Evolutionary conservation across 306 rosid species (phyloP), one percentile per base, ranked within the genome.

Genomic region (Echinosophora koreensis): DNA sequence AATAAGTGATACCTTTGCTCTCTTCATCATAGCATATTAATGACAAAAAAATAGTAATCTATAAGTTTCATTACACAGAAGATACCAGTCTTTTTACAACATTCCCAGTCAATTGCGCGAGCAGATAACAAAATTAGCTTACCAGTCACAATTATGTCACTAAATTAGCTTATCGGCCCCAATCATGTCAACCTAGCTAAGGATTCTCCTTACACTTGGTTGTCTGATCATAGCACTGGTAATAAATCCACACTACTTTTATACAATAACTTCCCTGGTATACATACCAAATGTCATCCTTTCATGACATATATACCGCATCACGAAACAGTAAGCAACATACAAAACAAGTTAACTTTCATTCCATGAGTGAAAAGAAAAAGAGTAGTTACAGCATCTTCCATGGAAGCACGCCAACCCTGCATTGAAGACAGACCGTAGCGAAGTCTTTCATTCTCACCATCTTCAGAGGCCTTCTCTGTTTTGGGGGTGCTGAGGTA

Each of bases 321-420:
- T 79, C 68, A 55, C 37, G 4, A 54, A 76, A 41, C 60, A 13
- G 52, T 3, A 5, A 41, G 71, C 30, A 50, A 27, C 54, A 66
- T 30, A 16, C 18, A 52, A 35, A 77, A 52, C n/a, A 67, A 67
- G 7, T 5, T 5, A 65, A 77, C 44, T 0, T 10, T 3, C 6
- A 72, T 32, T 30, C 49, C 35, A 71, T 18, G 54, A 76, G 52
- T 5, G 27, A 62, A 49, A 15, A 51, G 38, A 58, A 76, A 0
- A 58, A 73, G 70, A 61, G 41, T 64, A 86, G 64, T 81, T 71
- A 90, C 99, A 78, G 99, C 97, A 86, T 95, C 99, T 82, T 95
- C 99, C 99, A 95, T 95, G 61, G 97, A 80, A 44, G 97, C 87
- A 74, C 99, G 93, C 97, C 99, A 92, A 12, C 99, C 99, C 84